Evolutionary conservation across 352 stramenopile genomes (phyloP), one percentile per base, ranked within the genome.

Genomic region (Phytophthora cryptogea): DNA sequence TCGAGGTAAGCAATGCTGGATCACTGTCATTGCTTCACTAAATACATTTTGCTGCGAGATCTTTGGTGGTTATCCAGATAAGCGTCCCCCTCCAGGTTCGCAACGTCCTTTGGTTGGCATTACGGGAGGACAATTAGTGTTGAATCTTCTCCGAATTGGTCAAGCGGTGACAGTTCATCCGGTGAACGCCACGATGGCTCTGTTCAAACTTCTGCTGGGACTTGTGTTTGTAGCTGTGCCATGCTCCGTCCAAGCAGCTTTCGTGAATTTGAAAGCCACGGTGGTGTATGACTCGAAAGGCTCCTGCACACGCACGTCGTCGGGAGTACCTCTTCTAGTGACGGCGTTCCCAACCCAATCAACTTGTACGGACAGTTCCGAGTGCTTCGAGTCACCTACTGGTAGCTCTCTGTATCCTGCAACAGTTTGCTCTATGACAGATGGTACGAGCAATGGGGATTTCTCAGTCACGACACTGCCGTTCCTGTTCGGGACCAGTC

Each of bases 11-110:
- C 2, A 44, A 39, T 33, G 28, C n/a, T 46, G 7, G 20, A 33
- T 28, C 11, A 3, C 9, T 13, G 16, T 44, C 39, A 10, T 44
- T 44, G 39, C 39, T 44, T 42, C 8, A 11, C 9, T 17, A 17
- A 44, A 44, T 44, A 44, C 16, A 44, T 16, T 28, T 17, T 23
- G 20, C 26, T 44, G 39, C 27, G 39, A 44, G 39, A 44, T 44
- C 39, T 44, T 44, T n/a, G 16, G 39, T 44, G 39, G n/a, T 26
- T 44, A n/a, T 42, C 44, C 45, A 54, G 54, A 55, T 54, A 42
- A 8, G n/a, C 27, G 43, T 52, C 54, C 33, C 42, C 28, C 42
- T 23, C 5, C n/a, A 47, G 43, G 50, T 48, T 42, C 26, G 28
- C 20, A 49, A 31, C 39, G 39, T 49, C 50, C 11, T 43, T 6